A percentile compares a stretch with the other conserved stretches of the same genome.
These are phyloP conservation scores for Tephrocybe sp. DNA, from an alignment of 768 basidiomycete species.

Conservation along the genomic window DNA sequence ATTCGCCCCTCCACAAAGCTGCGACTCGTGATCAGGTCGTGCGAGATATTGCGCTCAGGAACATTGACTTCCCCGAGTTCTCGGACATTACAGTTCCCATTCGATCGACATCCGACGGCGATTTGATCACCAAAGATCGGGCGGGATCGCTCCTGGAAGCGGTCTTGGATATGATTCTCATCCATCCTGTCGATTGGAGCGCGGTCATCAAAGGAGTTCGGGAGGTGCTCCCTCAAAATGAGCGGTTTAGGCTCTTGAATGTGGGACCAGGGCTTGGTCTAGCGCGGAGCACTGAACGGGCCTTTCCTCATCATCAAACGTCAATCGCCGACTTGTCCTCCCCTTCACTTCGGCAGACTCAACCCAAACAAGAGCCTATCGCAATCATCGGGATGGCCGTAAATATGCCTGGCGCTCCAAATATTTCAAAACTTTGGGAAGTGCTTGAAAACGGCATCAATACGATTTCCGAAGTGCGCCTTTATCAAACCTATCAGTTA, in stretches of 20 bases:
- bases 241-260: constrained; percentile 38
- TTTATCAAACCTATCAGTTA: neutral
- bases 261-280: constrained; percentile 46
- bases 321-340: constrained; percentile 21
- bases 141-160: constrained; percentile 34
- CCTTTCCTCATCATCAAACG: constrained; percentile 20
- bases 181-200: constrained; percentile 54
- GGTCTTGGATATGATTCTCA: constrained; percentile 48
- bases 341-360: constrained; percentile 1
- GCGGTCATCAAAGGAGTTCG: constrained; percentile 30
- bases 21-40: constrained; percentile 38
- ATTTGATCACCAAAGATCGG: constrained; percentile 23
- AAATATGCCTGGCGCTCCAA: constrained; percentile 52
- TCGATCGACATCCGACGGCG: constrained; percentile 44
- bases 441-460: constrained; percentile 54
- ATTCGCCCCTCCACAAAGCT: constrained; percentile 32
- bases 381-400: constrained; percentile 75
- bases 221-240: constrained; percentile 17
- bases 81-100: constrained; percentile 45
- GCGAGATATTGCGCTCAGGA: constrained; percentile 38
- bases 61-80: constrained; percentile 49
- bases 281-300: constrained; percentile 35
- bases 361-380: constrained; percentile 45
- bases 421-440: constrained; percentile 51
- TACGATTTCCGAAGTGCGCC: constrained; percentile 52